A percentile compares a stretch with the other conserved stretches of the same genome.
Conservation (phyloP, 805 yeast genomes). For the Clavispora santaluciae region DNA sequence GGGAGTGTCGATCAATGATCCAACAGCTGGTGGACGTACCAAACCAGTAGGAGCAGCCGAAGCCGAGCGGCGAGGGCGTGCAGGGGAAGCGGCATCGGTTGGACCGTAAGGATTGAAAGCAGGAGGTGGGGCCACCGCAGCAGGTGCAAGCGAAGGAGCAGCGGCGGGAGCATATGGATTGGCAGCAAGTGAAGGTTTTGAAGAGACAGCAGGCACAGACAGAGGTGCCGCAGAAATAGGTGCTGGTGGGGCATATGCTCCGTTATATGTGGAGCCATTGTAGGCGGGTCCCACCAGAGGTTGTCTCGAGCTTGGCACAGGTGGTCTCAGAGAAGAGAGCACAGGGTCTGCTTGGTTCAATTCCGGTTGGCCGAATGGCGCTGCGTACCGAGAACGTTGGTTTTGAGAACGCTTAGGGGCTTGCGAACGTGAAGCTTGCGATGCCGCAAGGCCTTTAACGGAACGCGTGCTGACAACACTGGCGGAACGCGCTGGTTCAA, state of each 20-base stretch:
- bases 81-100: neutral
- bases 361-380: neutral
- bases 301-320: neutral
- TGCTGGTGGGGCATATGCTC: constrained; percentile 5
- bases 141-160: neutral
- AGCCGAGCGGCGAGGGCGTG: neutral
- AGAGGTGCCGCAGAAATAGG: constrained; percentile 14
- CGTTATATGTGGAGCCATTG: constrained; percentile 1
- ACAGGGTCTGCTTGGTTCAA: too few relatives aligned
- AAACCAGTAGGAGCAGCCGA: constrained; percentile 2
- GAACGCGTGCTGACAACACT: neutral
- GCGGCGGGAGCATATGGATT: constrained; percentile 6
- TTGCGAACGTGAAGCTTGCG: neutral
- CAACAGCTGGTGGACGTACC: constrained; percentile 7
- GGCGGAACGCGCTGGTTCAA: neutral
- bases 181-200: constrained; percentile 4
- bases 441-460: too few relatives aligned
- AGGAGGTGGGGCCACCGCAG: constrained; percentile 4
- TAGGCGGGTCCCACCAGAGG: neutral
- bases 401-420: neutral
- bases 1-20: constrained; percentile 11
- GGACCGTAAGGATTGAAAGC: constrained; percentile 7
- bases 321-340: neutral
- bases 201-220: constrained; percentile 2
- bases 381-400: neutral